Evolutionary conservation across 192 early-diverging fungal species (phyloP), one percentile per base, ranked within the genome.

Genomic region (Coemansia sp.): DNA sequence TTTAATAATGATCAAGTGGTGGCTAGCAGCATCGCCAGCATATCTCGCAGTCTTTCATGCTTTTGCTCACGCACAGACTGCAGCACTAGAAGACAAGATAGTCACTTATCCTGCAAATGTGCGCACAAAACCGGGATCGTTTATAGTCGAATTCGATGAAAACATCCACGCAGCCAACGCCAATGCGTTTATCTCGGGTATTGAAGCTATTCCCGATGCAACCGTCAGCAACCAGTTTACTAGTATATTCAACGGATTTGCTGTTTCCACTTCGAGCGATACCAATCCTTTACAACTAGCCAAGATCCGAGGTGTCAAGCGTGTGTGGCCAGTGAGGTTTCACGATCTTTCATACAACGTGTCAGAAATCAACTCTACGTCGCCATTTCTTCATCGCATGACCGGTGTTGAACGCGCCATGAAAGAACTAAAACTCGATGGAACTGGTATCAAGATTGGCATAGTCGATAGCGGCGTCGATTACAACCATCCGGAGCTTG

Each of bases 401-500:
- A 54, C 53, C 1, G 37, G 53, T 14, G 53, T 54, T 23, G 53
- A 54, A 13, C 24, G 33, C 11, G 53, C 39, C 37, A 9, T 54
- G 38, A 37, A 19, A 37, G 52, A 53, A 10, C 14, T 53, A 17
- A 21, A 21, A 14, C 13, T 53, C 18, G 15, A 39, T 18, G 40
- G 59, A 5, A 57, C 14, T 10, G 44, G 47, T 8, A 21, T 55
- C 24, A 55, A 60, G 46, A 44, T 61, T n/a, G 38, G 58, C 3
- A 55, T 67, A 39, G 41, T 61, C 15, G 45, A 57, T 53, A 61
- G 15, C 18, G 61, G 61, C 17, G 39, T 63, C n/a, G 62, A 64
- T 27, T 56, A 47, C 14, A 55, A n/a, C 18, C 61, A 63, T 38
- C 61, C 61, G 9, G 61, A 44, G 23, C 52, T 63, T 22, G 61